Base-by-base conservation (phyloP, 129 eudicot genomes). In the Helianthus tuberosus region DNA sequence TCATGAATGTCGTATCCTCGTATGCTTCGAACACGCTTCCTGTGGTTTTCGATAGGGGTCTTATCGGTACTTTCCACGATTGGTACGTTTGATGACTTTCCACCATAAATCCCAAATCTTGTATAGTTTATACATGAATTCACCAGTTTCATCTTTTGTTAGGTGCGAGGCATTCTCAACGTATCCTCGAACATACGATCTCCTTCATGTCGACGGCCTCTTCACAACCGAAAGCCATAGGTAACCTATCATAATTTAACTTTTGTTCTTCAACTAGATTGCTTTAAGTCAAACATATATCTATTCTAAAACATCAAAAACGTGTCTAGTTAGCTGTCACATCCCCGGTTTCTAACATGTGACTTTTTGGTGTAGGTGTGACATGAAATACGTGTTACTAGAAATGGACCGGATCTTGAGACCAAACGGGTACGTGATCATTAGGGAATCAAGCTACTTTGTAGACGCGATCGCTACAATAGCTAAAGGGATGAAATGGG, bases 151-250 rank as follows among this genome's bases (percentile, higher is more conserved):
- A 0, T 75, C 5, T 70, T 27, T 75, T 13, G 14, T 36, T 75
- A 95, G 99, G 99, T 95, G 99, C 14, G 99, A 95, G 82, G 97
- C 99, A 25, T 95, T 95, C 84, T 95, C 99, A 36, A 95, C 99
- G 0, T 95, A 95, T 79, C 99, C 99, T 68, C 86, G 97, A 66
- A 95, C 99, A 6, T 95, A 95, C 6, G 99, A 95, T 84, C 91
- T 95, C 15, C 97, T 95, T 73, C 99, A 95, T 69, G 75, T 86
- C 5, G 97, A 95, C 64, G 97, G 94, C 25, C 97, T 95, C 75
- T 95, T 95, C 83, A 87, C 97, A 61, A 86, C 97, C 78, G 99
- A 95, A 87, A 95, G 91, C 76, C 99, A 95, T 60, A 91, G 99
- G 98, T 90, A 84, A 79, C 57, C 52, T 5, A 35, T 52, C 44